Evolutionary conservation across 2,329 filamentous ascomycete species (phyloP).

Genomic region (Stromatinia cepivora): DNA sequence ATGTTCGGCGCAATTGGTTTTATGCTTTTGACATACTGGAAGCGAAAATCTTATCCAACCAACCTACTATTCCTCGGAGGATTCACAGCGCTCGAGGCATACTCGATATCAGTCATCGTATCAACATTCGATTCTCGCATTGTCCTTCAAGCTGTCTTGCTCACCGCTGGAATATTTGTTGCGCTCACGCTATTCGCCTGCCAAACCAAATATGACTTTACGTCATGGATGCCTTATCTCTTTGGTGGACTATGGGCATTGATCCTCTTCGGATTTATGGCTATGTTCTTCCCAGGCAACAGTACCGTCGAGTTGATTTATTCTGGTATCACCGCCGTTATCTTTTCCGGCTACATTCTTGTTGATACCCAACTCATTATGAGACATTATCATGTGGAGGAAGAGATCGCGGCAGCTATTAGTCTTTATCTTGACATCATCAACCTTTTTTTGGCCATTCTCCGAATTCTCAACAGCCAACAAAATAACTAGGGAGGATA

Average conservation of each 20-base stretch:
- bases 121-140: conserved; percentile 83
- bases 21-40: conserved; percentile 90
- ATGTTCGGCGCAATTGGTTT: conserved; percentile 81
- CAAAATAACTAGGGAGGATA: conserved; percentile 72
- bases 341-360: conserved; percentile 93
- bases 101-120: conserved; percentile 88
- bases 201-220: conserved; percentile 98
- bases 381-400: conserved; percentile 94
- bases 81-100: conserved; percentile 91
- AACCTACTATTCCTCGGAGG: conserved; percentile 89
- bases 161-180: conserved; percentile 82
- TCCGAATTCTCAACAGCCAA: conserved; percentile 92
- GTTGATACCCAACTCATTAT: conserved; percentile 96
- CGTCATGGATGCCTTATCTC: conserved; percentile 92
- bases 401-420: conserved; percentile 94
- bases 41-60: conserved; percentile 90
- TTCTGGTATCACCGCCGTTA: conserved; percentile 74
- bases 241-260: conserved; percentile 88
- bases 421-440: conserved; percentile 94
- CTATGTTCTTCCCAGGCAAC: conserved; percentile 81
- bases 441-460: conserved; percentile 94
- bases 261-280: conserved; percentile 90
- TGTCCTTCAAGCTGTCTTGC: conserved; percentile 84
- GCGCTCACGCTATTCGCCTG: conserved; percentile 86
- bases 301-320: conserved; percentile 84